phyloP scores from a whole-genome alignment of 768 basidiomycete genomes.

The Pisolithus sp. region DNA sequence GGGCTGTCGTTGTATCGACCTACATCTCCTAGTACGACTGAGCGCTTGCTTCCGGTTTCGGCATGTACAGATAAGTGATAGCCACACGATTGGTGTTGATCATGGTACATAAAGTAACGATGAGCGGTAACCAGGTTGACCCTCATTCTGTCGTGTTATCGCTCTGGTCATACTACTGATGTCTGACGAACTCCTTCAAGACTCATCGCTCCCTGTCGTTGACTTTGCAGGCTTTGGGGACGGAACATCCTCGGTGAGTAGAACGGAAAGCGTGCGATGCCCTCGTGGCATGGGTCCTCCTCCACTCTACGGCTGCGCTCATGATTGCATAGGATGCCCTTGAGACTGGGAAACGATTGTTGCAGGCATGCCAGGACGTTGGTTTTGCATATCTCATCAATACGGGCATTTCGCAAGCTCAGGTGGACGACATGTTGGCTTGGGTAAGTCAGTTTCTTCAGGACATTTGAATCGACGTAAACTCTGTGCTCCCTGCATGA shows the following conservation, averaged over 20 bases:
- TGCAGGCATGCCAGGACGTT: slow-evolving; percentile 19
- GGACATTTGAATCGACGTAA: neutral
- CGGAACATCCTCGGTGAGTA: slow-evolving; percentile 8
- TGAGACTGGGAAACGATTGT: slow-evolving; percentile 11
- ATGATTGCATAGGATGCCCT: slow-evolving; percentile 8
- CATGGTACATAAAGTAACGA: no score
- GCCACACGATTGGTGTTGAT: no score
- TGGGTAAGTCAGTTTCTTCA: slow-evolving; percentile 28
- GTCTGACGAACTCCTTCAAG: neutral
- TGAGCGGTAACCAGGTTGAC: neutral
- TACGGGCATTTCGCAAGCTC: slow-evolving; percentile 33
- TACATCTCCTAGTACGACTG: neutral
- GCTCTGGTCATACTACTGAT: neutral
- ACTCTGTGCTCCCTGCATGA: neutral
- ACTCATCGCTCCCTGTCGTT: slow-evolving; percentile 5
- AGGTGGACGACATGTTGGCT: slow-evolving; percentile 36
- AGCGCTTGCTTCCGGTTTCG: neutral
- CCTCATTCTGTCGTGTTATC: neutral
- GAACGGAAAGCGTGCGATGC: neutral
- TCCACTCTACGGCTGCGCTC: neutral
- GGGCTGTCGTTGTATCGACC: no score
- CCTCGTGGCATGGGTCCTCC: no score
- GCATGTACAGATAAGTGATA: no score
- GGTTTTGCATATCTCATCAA: slow-evolving; percentile 47
- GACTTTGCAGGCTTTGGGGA: slow-evolving; percentile 11